Conservation (phyloP, 169 alveolate species). For the Cryptosporidium felis region DNA sequence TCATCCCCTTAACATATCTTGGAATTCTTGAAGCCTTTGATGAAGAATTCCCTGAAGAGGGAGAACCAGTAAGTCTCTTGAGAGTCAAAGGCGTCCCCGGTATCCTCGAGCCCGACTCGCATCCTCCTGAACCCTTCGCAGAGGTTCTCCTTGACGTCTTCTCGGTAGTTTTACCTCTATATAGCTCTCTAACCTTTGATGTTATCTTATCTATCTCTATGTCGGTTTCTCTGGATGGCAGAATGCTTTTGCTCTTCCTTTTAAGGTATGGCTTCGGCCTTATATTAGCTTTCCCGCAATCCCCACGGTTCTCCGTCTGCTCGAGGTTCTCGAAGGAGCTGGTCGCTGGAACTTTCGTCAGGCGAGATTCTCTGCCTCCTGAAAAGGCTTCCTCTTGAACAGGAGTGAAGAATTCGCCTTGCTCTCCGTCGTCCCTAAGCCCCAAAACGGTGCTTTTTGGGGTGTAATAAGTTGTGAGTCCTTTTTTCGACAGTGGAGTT, state of each 20-base stretch:
- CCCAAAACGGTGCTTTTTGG: conserved; percentile 24
- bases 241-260: conserved; percentile 52
- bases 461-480: conserved; percentile 2
- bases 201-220: conserved; percentile 27
- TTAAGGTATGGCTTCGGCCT: conserved; percentile 55
- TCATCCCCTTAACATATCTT: neutral
- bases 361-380: conserved; percentile 8
- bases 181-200: conserved; percentile 37
- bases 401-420: conserved; percentile 10
- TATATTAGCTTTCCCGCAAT: neutral
- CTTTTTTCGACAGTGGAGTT: too few species aligned
- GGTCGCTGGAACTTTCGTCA: too few species aligned
- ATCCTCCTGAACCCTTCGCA: neutral
- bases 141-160: neutral
- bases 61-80: conserved; percentile 33
- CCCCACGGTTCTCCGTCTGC: neutral
- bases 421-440: neutral
- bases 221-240: conserved; percentile 30
- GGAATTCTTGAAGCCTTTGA: conserved; percentile 57
- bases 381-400: neutral
- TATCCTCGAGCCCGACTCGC: conserved; percentile 20
- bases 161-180: neutral
- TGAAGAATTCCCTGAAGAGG: conserved; percentile 55
- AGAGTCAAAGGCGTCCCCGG: conserved; percentile 23
- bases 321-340: neutral